Conservation (phyloP, 2,329 filamentous ascomycete genomes). For the Zelopaecilomyces penicillatus region DNA sequence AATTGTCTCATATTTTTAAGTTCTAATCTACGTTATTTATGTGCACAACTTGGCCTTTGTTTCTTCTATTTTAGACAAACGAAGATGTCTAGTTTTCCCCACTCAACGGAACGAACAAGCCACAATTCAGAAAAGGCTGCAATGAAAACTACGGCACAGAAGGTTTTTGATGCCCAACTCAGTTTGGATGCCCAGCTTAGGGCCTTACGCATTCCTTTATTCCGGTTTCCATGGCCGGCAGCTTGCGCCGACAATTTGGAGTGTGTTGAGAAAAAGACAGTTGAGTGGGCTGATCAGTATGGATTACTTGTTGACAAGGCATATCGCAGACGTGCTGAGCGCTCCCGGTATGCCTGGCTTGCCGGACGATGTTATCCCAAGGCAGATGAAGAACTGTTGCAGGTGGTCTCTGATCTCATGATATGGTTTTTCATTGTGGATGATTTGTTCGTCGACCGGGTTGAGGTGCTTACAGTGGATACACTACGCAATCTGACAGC, state of each 20-base stretch:
- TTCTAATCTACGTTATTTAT: too few species aligned
- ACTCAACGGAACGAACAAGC: too few species aligned
- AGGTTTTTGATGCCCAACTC: too few species aligned
- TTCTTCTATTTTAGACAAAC: too few species aligned
- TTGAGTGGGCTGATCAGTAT: background rate
- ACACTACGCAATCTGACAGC: background rate
- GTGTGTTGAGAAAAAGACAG: background rate
- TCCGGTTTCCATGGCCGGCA: background rate
- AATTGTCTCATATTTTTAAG: too few species aligned
- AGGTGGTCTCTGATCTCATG: background rate
- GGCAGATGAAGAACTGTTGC: background rate
- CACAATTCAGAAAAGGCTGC: too few species aligned
- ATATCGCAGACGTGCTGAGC: background rate
- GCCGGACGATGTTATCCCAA: background rate
- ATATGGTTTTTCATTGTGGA: background rate
- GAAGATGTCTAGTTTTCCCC: too few species aligned
- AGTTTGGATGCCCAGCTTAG: too few species aligned
- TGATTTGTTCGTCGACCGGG: background rate
- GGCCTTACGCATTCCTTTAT: too few species aligned
- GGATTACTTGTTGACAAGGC: background rate
- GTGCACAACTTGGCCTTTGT: too few species aligned
- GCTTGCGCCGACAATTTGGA: background rate
- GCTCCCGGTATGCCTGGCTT: background rate
- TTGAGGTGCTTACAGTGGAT: background rate
- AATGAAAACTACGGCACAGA: too few species aligned